Base-by-base conservation (phyloP, 2,329 filamentous ascomycete species). In the Trichoderma koningiopsis region DNA sequence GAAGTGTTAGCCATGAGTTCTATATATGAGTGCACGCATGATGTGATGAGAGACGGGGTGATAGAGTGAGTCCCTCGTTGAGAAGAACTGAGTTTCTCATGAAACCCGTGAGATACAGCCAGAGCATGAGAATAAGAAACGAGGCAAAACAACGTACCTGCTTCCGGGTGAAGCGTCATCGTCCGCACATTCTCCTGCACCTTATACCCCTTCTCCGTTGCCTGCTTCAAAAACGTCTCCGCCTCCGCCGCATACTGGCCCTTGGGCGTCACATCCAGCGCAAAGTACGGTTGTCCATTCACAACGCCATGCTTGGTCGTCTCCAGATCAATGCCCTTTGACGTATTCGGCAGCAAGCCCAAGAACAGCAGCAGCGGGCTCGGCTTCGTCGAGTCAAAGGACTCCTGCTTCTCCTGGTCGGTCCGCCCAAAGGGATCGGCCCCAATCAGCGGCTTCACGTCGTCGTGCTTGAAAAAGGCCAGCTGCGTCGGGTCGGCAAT, bases 271-370 rank as follows among this genome's bases (percentile, higher is more conserved):
- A 97, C 87, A 77, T 98, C 96, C 14, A 99, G 79, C 1, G 94
- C 95, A 77, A 98, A 99, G 81, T 90, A 96, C 1, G 96, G 94
- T 60, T 86, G 85, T 3, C 95, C 96, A 40, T 84, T 87, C 77
- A 97, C 96, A 59, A 88, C 88, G 70, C 88, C 89, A 76, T 90
- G 91, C 1, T 76, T 74, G 7, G 72, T 71, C 29, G 78, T 70
- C 52, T 67, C 53, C 19, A 69, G 77, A n/a, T 74, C 69, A 10
- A 73, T 71, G 11, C 70, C 71, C 70, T 84, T 76, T 63, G 91
- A 86, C 0, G 82, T 86, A 35, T 76, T 75, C 22, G 97, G 93
- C 73, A 97, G 89, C 59, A 97, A 80, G 0, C 95, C 95, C 33
- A 98, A 82, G 77, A 98, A 97, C 64, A 98, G 84, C 63, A 97